Percentiles rank a stretch among this genome's conserved stretches.
These are phyloP conservation scores for Carex parvula DNA, from an alignment of 176 grass and related monocot species.

Conservation along the genomic window DNA sequence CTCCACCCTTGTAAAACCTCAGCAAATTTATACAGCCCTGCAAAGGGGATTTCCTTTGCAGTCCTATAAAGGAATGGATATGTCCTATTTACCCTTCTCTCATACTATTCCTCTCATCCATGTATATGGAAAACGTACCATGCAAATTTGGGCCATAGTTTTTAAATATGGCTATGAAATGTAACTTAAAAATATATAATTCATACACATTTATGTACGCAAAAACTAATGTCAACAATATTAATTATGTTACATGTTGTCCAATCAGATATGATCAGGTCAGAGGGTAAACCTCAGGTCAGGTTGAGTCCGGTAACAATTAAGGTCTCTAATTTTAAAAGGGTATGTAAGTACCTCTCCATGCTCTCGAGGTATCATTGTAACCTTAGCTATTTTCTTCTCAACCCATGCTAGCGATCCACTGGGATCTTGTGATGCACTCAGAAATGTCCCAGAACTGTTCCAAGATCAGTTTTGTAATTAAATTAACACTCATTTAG, in stretches of 20 bases:
- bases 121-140: background rate
- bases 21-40: background rate
- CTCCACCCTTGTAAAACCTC: background rate
- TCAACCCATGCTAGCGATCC: slow-evolving; percentile 66
- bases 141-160: background rate
- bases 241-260: too few species aligned
- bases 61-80: background rate
- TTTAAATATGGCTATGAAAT: background rate
- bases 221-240: background rate
- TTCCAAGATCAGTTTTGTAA: slow-evolving; percentile 5
- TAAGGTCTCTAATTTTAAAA: background rate
- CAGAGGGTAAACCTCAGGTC: background rate
- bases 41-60: background rate
- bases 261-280: background rate
- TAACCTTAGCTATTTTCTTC: slow-evolving; percentile 81
- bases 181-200: background rate
- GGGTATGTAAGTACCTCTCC: slow-evolving; percentile 60
- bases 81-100: background rate
- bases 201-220: background rate
- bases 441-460: slow-evolving; percentile 96
- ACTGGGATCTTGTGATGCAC: slow-evolving; percentile 76
- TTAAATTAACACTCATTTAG: background rate
- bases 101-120: background rate
- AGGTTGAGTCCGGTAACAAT: background rate
- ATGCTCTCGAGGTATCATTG: slow-evolving; percentile 72